Conservation (phyloP, 2,329 filamentous ascomycete species). For the Trichoderma brevicompactum region DNA sequence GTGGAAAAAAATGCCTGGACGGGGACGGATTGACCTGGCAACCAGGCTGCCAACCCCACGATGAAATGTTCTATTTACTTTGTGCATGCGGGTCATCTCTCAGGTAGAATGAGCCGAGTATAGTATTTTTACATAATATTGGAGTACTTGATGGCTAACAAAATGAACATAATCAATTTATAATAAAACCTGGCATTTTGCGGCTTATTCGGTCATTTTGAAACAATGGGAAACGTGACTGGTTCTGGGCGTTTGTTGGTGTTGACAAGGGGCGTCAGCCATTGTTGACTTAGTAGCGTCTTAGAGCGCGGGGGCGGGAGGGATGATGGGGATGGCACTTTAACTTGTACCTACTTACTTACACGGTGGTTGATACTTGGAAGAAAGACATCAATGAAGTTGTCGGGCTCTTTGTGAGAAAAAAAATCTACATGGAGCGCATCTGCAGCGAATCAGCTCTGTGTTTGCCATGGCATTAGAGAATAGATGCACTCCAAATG, state of each 20-base stretch:
- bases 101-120: neutral
- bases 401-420: no score
- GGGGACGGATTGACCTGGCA: constrained; percentile 20
- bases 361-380: neutral
- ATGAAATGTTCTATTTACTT: constrained; percentile 11
- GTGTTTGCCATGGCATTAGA: neutral
- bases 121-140: no score
- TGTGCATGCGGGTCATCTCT: neutral
- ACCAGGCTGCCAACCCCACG: constrained; percentile 7
- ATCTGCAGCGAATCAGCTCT: neutral
- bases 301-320: constrained; percentile 12
- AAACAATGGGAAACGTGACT: neutral
- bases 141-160: neutral
- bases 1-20: constrained; percentile 8
- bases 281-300: neutral
- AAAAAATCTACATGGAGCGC: neutral
- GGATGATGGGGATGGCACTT: neutral
- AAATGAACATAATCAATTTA: neutral
- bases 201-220: neutral
- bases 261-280: neutral
- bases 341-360: neutral
- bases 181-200: neutral
- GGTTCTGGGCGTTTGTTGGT: neutral
- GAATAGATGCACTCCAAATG: neutral
- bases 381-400: neutral